Base-by-base conservation (phyloP, 371 early-diverging fungal genomes). In the Mucor irregularis region DNA sequence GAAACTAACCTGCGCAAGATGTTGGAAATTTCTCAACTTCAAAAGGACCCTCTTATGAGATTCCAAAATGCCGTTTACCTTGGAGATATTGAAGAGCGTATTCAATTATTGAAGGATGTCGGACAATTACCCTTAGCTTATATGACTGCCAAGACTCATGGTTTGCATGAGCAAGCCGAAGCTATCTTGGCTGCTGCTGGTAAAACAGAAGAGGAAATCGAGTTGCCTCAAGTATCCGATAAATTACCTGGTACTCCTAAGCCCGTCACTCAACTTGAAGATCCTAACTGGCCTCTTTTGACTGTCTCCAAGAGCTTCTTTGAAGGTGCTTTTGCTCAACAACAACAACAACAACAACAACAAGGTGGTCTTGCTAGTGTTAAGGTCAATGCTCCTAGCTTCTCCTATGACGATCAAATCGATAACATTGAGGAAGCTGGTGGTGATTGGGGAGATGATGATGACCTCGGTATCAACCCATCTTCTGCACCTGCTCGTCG, bases 121-220 rank as follows among this genome's bases (percentile, higher is more conserved):
- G 92, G 90, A 6, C 95, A 96, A 78, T 62, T 78, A 4, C 87
- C 90, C 29, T 80, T 98, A 44, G 98, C 98, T 3, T 98, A 96
- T 54, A 63, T 95, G 62, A 86, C 95, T 9, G 95, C 97, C 37
- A 89, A 90, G 69, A 83, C 91, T 7, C 87, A 94, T 57, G 97
- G 97, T 1, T 75, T 96, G 25, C 74, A 65, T 0, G 94, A 91
- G 16, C 83, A 91, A 58, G 96, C 95, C 13, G 85, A 87, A 34
- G 69, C 82, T 11, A 95, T 96, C 58, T 72, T 93, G 50, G 84
- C 71, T 9, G 82, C 79, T 14, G 83, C 91, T 19, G 89, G 85
- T 4, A 65, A 86, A 39, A 77, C 88, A 0, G 79, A 83, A 10
- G 84, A 80, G 5, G 85, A 85, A 5, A 81, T 92, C 13, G 76